These are phyloP conservation scores for Zoysia pacifica DNA, from an alignment of 176 grass and related monocot species.

Conservation along the genomic window DNA sequence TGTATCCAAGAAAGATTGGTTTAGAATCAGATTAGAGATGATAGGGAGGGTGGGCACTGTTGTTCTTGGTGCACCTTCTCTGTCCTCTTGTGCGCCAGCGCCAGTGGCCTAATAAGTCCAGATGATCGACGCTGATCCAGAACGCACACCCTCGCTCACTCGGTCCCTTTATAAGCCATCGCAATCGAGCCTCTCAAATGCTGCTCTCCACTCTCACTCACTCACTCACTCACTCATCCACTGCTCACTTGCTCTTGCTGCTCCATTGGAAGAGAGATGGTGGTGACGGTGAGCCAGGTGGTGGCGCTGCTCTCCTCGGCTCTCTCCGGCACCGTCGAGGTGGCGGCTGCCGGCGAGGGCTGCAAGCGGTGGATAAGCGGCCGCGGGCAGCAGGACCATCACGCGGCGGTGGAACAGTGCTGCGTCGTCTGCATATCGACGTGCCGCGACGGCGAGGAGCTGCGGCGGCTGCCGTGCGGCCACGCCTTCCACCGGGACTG, in stretches of 20 bases:
- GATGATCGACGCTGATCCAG: not conserved
- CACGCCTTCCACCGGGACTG: constrained; percentile 75
- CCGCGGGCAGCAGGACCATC: not conserved
- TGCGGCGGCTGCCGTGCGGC: constrained; percentile 62
- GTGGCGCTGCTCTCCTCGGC: constrained; percentile 48
- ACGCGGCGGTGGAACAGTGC: constrained; percentile 42
- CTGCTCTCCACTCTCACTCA: constrained; percentile 21
- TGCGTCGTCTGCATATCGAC: constrained; percentile 77
- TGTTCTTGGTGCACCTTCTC: constrained; percentile 42
- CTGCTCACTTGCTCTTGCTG: not conserved
- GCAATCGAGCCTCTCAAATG: not conserved
- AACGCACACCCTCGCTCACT: not conserved
- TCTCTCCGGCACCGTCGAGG: constrained; percentile 26
- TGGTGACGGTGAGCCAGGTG: constrained; percentile 45
- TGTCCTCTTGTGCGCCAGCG: not conserved
- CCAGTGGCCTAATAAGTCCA: not conserved
- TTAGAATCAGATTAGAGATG: not conserved
- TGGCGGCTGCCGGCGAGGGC: constrained; percentile 6
- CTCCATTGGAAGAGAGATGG: not conserved
- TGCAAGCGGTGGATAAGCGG: constrained; percentile 14
- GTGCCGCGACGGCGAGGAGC: constrained; percentile 47
- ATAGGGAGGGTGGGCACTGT: not conserved
- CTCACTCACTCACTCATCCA: not conserved
- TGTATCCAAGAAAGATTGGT: constrained; percentile 35
- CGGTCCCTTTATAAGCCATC: constrained; percentile 36